Base-by-base conservation (phyloP, 208 protist species). In the Naegleria lovaniensis region DNA sequence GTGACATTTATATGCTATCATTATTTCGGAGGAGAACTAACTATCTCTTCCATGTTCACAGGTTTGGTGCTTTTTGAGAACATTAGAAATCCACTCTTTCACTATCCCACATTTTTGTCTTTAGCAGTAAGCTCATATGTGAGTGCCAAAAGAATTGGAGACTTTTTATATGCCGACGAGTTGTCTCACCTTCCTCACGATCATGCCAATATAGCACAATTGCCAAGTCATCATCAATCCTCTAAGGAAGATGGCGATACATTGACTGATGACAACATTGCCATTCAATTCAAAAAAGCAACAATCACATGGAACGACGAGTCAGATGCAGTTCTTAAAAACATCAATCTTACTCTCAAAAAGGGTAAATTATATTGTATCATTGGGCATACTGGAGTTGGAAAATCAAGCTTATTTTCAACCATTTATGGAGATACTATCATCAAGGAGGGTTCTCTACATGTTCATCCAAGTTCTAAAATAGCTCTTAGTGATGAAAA, bases 341-440 rank as follows among this genome's bases (percentile, higher is more conserved):
- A 88, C 36, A 58, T 88, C 55, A 19, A 52, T 58, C 55, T 91
- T 1, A 79, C 90, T 25, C 16, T 89, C 5, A 13, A 33, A 40
- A 43, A 89, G 38, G 90, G 90, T 2, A 91, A 83, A 87, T 59
- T 92, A 15, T 43, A 51, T 51, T 87, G 48, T 83, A 22, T 91
- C n/a, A 52, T 91, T 36, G 91, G 91, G 9, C 15, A 16, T 15
- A 43, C 91, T 13, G 91, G 91, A 52, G 6, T 15, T 51, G 91
- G 91, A 25, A 92, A 92, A 75, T 43, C 29, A 6, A 76, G 90
- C 75, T 51, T 92, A n/a, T 83, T 87, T n/a, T 13, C 29, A 40
- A 59, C 90, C 40, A 89, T 93, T 48, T n/a, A 93, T 85, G 92
- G 92, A n/a, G 92, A 93, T 48, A 90, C 92, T 2, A 5, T 11